These are phyloP conservation scores for Irpex rosettiformis DNA, from an alignment of 1,284 basidiomycete species.

Conservation along the genomic window DNA sequence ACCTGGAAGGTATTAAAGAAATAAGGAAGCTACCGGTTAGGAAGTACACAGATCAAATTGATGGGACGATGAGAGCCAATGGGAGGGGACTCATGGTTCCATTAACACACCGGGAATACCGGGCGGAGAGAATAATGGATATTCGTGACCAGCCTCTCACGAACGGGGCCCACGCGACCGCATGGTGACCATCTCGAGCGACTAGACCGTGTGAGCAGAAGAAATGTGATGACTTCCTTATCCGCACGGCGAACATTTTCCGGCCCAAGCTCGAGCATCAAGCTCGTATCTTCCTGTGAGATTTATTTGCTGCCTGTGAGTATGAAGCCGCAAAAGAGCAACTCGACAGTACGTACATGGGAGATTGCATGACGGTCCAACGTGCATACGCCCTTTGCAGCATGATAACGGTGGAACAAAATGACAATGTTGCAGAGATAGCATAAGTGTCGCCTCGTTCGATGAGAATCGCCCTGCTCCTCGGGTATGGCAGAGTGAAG, in stretches of 20 bases:
- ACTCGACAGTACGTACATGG: neutral
- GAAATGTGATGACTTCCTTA: neutral
- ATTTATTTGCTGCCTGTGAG: neutral
- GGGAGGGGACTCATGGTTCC: neutral
- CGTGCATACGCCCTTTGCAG: neutral
- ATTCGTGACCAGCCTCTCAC: neutral
- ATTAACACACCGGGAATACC: neutral
- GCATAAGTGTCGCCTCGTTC: neutral
- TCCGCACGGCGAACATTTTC: neutral
- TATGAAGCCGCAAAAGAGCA: neutral
- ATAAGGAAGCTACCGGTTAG: neutral
- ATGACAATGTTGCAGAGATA: neutral
- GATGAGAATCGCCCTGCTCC: neutral
- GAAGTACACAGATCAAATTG: neutral
- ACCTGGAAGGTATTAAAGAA: neutral
- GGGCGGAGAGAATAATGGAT: neutral
- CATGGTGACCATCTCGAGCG: neutral
- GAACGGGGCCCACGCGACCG: neutral
- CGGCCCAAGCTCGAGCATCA: neutral
- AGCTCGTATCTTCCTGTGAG: neutral
- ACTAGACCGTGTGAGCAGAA: neutral
- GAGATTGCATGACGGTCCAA: neutral
- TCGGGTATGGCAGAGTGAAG: neutral
- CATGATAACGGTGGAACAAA: neutral
- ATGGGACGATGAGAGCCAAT: neutral